Evolutionary conservation across 2,329 filamentous ascomycete genomes (phyloP), one percentile per base, ranked within the genome.

Genomic region (Arthrobotrys iridis): DNA sequence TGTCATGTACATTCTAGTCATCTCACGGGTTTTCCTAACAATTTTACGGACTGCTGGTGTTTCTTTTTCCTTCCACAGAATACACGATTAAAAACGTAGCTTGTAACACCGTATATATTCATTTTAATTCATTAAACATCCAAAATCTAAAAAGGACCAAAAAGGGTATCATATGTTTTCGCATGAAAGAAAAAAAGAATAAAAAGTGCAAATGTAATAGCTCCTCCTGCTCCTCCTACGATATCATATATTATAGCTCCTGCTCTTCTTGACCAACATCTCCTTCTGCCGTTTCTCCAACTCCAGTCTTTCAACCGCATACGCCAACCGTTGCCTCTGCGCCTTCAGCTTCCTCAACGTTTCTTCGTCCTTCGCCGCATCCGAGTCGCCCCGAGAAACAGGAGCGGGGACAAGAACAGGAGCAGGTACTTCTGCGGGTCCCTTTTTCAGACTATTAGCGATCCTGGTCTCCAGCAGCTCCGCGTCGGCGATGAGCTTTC

Each of bases 301-400:
- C 84, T 95, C 92, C 77, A 97, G 82, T 75, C 93, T 87, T 81
- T 95, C 92, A 15, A 97, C 92, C 26, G 92, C 90, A 84, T 96
- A 97, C 81, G 91, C 89, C 79, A 97, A 83, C 57, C 92, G 88
- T 82, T 96, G 93, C 82, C 92, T 94, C 83, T 93, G 90, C 84
- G 93, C 91, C 70, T 88, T 85, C 67, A 95, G 82, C 77, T 91
- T 89, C 79, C 88, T 88, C 75, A 92, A 84, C 79, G 87, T 88
- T 70, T 86, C 84, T 67, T 87, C 85, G 80, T 87, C 26, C 50
- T 8, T 83, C 59, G 50, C 77, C 75, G 79, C 77, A 77, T 78
- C 79, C n/a, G n/a, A n/a, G n/a, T n/a, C n/a, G n/a, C n/a, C n/a
- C n/a, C n/a, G n/a, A n/a, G n/a, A n/a, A n/a, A n/a, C n/a, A n/a